Evolutionary conservation across 2,329 filamentous ascomycete genomes (phyloP).

Genomic region (Colletotrichum tamarilloi): DNA sequence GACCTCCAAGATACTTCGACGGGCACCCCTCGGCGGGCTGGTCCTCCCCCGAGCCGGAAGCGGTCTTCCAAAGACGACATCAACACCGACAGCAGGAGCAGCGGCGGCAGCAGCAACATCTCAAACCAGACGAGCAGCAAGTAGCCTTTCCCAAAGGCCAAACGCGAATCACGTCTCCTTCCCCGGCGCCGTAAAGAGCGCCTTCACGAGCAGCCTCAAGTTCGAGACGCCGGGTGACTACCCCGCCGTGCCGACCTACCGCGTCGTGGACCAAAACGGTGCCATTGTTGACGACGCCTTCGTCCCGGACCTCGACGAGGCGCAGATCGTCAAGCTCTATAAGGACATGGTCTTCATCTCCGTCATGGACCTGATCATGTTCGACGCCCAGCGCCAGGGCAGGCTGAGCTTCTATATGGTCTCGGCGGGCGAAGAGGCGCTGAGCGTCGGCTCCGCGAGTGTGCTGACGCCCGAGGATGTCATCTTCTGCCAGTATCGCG

Average conservation of each 20-base stretch:
- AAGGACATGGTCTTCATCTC: slow-evolving; percentile 75
- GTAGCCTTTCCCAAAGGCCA: slow-evolving; percentile 66
- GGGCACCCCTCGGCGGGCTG: slow-evolving; percentile 41
- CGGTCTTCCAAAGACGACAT: slow-evolving; percentile 5
- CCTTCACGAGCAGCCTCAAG: slow-evolving; percentile 83
- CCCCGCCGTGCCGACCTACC: slow-evolving; percentile 88
- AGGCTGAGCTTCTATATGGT: slow-evolving; percentile 97
- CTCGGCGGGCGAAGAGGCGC: slow-evolving; percentile 92
- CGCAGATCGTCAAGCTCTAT: slow-evolving; percentile 69
- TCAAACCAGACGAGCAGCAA: slow-evolving; percentile 49
- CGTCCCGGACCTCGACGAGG: slow-evolving; percentile 75
- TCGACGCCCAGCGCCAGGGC: slow-evolving; percentile 96
- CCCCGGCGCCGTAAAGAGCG: slow-evolving; percentile 94
- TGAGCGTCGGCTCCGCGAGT: slow-evolving; percentile 88
- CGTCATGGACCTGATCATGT: slow-evolving; percentile 98
- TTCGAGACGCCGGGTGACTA: slow-evolving; percentile 81
- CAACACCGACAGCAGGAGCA: slow-evolving; percentile 33
- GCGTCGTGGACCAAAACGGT: slow-evolving; percentile 90
- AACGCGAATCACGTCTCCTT: slow-evolving; percentile 75
- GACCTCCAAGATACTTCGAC: slow-evolving; percentile 43
- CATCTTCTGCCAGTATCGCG: slow-evolving; percentile 93
- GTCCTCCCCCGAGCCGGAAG: slow-evolving; percentile 38
- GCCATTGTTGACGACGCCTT: slow-evolving; percentile 80
- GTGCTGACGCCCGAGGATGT: slow-evolving; percentile 87
- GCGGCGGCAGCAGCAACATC: slow-evolving; percentile 34